Evolutionary conservation across 106 monocot genomes (phyloP).

Genomic region (Cymbidium sinense): DNA sequence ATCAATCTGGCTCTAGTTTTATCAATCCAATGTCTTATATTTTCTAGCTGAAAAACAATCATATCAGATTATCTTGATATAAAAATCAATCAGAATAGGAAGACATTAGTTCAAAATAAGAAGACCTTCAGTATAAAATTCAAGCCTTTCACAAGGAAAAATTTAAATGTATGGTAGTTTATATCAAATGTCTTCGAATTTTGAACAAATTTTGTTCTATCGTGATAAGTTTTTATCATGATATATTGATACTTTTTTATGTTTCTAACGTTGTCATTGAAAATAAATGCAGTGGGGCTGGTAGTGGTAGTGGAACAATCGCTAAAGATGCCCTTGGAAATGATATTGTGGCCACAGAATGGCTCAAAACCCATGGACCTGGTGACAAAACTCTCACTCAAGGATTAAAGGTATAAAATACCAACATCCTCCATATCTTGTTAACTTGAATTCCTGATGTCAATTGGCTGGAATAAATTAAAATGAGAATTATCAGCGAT

Average conservation of each 20-base stretch:
- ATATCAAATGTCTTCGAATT: too few relatives aligned
- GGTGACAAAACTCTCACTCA: slow-evolving; percentile 89
- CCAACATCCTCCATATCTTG: not conserved
- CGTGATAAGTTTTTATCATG: too few relatives aligned
- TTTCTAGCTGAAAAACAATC: too few relatives aligned
- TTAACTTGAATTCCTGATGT: slow-evolving; percentile 1
- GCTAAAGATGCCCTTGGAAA: slow-evolving; percentile 97
- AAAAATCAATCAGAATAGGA: too few relatives aligned
- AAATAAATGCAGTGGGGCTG: slow-evolving; percentile 45
- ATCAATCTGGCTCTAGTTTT: not conserved
- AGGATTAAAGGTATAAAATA: slow-evolving; percentile 59
- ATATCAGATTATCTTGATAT: too few relatives aligned
- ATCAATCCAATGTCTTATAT: too few relatives aligned
- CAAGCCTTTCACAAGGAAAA: too few relatives aligned
- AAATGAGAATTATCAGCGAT: not conserved
- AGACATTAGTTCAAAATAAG: too few relatives aligned
- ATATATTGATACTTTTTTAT: not conserved
- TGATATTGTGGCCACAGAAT: slow-evolving; percentile 48
- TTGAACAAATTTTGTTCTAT: not conserved
- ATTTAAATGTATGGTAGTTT: too few relatives aligned
- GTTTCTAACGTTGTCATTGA: not conserved
- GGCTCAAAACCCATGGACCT: slow-evolving; percentile 88
- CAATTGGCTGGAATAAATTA: not conserved
- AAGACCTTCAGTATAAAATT: too few relatives aligned
- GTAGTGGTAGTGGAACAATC: slow-evolving; percentile 40